phyloP scores from a whole-genome alignment of 2,329 filamentous ascomycete species.

The Colletotrichum sp. region DNA sequence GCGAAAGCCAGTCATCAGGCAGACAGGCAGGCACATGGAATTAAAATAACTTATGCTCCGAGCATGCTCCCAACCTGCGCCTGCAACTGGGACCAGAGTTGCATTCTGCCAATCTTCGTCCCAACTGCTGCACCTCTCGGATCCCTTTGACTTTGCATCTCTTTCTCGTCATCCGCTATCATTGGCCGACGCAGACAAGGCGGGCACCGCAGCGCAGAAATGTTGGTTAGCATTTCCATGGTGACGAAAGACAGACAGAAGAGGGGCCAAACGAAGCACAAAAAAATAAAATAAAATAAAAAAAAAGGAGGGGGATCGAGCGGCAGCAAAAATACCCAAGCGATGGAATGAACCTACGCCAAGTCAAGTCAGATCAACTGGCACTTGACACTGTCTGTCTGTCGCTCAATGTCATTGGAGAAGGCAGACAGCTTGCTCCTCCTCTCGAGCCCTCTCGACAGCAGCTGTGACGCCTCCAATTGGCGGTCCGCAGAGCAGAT shows the following conservation, averaged over 20 bases:
- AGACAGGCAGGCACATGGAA: background rate
- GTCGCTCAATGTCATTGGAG: background rate
- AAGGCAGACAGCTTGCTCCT: background rate
- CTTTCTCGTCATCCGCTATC: too few relatives aligned
- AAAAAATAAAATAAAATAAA: background rate
- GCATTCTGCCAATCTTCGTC: conserved; percentile 9
- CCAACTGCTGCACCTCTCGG: background rate
- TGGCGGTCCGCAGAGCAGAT: background rate
- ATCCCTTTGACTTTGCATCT: background rate
- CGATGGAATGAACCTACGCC: background rate
- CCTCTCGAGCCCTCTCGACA: background rate
- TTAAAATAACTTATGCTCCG: background rate
- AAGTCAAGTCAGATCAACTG: background rate
- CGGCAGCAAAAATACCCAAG: background rate
- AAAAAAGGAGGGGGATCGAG: background rate
- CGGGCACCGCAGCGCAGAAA: background rate
- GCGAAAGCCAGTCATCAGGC: background rate
- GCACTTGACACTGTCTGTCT: background rate
- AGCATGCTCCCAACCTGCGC: background rate
- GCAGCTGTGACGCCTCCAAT: background rate
- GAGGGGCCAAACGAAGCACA: background rate
- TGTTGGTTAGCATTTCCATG: background rate
- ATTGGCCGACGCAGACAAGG: background rate
- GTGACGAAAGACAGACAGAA: background rate
- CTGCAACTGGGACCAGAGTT: background rate